Conservation (phyloP, 768 basidiomycete genomes). For the Crepidotus variabilis region DNA sequence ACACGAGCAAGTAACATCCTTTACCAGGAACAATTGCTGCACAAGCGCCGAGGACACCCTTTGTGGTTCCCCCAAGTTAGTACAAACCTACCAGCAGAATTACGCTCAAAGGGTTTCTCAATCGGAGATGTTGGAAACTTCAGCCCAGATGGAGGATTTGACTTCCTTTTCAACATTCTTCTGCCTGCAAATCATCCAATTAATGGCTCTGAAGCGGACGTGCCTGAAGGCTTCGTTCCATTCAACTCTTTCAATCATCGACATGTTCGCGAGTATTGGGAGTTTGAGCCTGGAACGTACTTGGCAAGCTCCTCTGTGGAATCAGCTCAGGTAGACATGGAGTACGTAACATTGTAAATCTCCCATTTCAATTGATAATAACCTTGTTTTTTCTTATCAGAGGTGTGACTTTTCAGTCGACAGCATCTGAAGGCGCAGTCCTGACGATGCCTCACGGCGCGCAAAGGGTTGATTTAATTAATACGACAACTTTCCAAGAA, state of each 20-base stretch:
- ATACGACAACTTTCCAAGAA: neutral
- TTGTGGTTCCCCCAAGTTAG: no score
- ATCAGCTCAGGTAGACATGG: neutral
- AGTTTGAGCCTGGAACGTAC: neutral
- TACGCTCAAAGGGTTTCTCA: neutral
- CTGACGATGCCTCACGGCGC: neutral
- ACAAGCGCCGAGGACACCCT: no score
- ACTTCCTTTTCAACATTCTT: constrained; percentile 4
- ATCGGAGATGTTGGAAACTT: constrained; percentile 1
- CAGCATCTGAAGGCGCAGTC: neutral
- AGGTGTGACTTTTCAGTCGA: neutral
- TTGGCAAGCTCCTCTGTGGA: neutral
- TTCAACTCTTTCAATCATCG: neutral
- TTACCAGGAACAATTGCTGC: no score
- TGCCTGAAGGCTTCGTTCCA: neutral
- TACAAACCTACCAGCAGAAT: no score
- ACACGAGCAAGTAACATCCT: no score
- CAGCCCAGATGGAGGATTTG: neutral
- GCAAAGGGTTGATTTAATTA: neutral
- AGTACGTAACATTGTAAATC: neutral
- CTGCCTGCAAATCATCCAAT: neutral
- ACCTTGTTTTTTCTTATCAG: no score
- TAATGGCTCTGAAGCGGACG: neutral
- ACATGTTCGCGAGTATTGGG: neutral
- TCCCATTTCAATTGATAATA: no score